Conservation (phyloP, 176 grass and related monocot genomes). For the Phyllostachys edulis region DNA sequence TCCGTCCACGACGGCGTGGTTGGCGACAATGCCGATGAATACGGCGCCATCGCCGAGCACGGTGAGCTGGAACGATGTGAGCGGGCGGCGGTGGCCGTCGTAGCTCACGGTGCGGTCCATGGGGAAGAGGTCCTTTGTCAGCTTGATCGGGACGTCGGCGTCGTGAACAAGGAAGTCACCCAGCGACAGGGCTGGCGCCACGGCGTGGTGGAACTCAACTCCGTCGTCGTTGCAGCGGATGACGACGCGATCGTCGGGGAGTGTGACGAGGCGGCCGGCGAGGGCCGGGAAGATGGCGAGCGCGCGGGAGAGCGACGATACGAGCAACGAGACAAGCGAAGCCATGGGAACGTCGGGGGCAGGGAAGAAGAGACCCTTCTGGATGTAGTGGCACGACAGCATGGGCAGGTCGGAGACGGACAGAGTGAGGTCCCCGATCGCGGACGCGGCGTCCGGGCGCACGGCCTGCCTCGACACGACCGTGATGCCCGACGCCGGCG, state of each 20-base stretch:
- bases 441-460: constrained; percentile 47
- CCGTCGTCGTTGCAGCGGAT: constrained; percentile 82
- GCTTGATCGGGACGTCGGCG: constrained; percentile 64
- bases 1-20: constrained; percentile 85
- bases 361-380: constrained; percentile 92
- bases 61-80: constrained; percentile 90
- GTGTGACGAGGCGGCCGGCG: constrained; percentile 72
- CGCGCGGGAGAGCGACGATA: constrained; percentile 60
- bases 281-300: constrained; percentile 62
- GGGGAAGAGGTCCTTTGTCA: constrained; percentile 74
- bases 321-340: constrained; percentile 55
- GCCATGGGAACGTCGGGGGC: constrained; percentile 55
- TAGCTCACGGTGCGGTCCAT: constrained; percentile 81
- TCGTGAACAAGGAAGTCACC: constrained; percentile 49
- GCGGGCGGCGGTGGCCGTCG: constrained; percentile 69
- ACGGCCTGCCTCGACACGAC: constrained; percentile 65
- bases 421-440: constrained; percentile 59
- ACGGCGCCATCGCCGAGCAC: constrained; percentile 71
- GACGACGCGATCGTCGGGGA: constrained; percentile 60
- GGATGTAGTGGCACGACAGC: constrained; percentile 99
- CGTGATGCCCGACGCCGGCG: constrained; percentile 41
- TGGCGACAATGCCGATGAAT: constrained; percentile 78
- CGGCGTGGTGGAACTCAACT: constrained; percentile 68
- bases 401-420: constrained; percentile 97
- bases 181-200: constrained; percentile 45